A percentile compares a stretch with the other conserved stretches of the same genome.
phyloP scores from a whole-genome alignment of 208 protist genomes.

The Entamoeba moshkovskii region DNA sequence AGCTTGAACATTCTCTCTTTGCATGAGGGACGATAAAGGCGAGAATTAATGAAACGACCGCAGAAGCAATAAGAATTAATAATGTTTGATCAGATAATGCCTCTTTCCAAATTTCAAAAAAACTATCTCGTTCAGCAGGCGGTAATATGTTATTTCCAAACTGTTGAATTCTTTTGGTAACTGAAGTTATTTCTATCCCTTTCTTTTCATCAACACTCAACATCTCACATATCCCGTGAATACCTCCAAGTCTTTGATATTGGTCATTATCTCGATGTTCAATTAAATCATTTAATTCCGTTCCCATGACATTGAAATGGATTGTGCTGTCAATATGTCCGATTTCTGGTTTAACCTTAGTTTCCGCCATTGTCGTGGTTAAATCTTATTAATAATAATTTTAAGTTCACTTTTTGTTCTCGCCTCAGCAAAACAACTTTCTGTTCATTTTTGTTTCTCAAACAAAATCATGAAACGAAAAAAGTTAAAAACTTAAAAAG shows the following conservation, averaged over 20 bases:
- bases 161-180: neutral
- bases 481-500: too few species aligned
- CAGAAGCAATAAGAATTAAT: slow-evolving; percentile 64
- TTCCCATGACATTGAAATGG: neutral
- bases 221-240: neutral
- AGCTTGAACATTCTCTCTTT: neutral
- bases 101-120: slow-evolving; percentile 48
- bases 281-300: neutral
- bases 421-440: too few species aligned
- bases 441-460: too few species aligned
- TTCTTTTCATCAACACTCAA: neutral
- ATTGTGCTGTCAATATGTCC: neutral
- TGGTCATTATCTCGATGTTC: neutral
- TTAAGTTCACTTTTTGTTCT: too few species aligned
- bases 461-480: too few species aligned
- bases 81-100: slow-evolving; percentile 66
- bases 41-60: neutral
- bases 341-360: neutral
- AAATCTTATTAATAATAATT: too few species aligned
- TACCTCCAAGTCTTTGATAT: neutral
- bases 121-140: neutral
- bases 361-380: too few species aligned
- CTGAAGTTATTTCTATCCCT: neutral
- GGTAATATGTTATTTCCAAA: neutral
- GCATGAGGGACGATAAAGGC: neutral